Base-by-base conservation (phyloP, 106 monocot species). In the Cymbidium sinense region DNA sequence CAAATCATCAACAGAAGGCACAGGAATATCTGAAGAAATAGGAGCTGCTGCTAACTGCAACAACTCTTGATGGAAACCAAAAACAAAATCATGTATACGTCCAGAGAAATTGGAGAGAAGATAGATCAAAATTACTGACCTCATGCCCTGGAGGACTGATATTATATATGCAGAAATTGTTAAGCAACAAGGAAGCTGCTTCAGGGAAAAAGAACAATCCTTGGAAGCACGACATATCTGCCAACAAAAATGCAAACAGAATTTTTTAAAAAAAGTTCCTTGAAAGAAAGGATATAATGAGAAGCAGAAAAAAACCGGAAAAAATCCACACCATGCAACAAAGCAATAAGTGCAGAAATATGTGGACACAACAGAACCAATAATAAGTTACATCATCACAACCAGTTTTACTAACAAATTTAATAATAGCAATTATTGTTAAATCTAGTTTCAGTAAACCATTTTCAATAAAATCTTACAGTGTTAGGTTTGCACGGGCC, bases 21-120 rank as follows among this genome's bases (percentile, higher is more conserved):
- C 76, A 13, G 94, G 87, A 61, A 78, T 64, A 86, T 92, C 80
- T 34, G 79, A 78, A 75, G 85, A 86, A 84, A 99, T 90, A 18
- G 98, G 88, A 86, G 92, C 92, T 76, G 98, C 94, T 80, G 90
- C 98, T 69, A 93, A 93, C 99, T 99, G 99, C 81, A 99, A 76
- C 75, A 83, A 78, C 78, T 81, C 88, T 94, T 94, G 83, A 64
- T 79, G 76, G 79, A 88, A 80, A 79, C 47, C 35, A 20, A 5
- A 21, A 71, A 37, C 71, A 71, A 71, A 67, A 67, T 67, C 67
- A 67, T 67, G 67, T 33, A 17, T 33, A 33, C 12, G 67, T 33
- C 67, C 31, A 67, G 33, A 39, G 39, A 71, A 36, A 33, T 33
- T 67, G 33, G 37, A 71, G 37, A 37, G 20, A 71, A 54, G 3